phyloP scores from a whole-genome alignment of 164 flowering plant genomes.

The Chloranthus sessilifolius region DNA sequence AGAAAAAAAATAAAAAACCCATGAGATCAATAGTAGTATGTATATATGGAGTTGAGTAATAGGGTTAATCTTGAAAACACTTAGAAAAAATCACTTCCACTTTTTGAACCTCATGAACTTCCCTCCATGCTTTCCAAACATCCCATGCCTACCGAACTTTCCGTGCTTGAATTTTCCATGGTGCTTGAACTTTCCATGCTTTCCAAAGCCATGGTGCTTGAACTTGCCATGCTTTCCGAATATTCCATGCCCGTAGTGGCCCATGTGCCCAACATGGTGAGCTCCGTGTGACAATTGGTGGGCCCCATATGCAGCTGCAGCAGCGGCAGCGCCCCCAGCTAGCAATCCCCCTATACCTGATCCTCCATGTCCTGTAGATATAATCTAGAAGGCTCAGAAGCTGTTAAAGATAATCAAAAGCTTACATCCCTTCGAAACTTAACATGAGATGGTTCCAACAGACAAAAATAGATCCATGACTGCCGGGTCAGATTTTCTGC shows the following conservation, averaged over 20 bases:
- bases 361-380: conserved; percentile 40
- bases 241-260: conserved; percentile 1
- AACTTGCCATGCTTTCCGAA: conserved; percentile 26
- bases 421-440: too few relatives aligned
- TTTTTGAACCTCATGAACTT: conserved; percentile 43
- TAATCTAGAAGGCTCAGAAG: not conserved
- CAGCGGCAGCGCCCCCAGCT: conserved; percentile 83
- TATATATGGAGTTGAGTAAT: too few relatives aligned
- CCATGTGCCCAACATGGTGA: too few relatives aligned
- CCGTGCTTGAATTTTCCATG: conserved; percentile 30
- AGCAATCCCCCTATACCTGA: conserved; percentile 43
- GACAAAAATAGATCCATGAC: too few relatives aligned
- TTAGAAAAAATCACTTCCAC: conserved; percentile 88
- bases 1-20: too few relatives aligned
- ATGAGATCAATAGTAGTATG: too few relatives aligned
- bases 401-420: not conserved
- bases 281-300: conserved; percentile 32
- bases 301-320: conserved; percentile 74
- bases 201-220: conserved; percentile 27
- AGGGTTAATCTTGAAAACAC: too few relatives aligned
- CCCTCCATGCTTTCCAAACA: conserved; percentile 32
- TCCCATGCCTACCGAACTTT: conserved; percentile 29
- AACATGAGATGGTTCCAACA: too few relatives aligned
- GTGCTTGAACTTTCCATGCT: conserved; percentile 33
- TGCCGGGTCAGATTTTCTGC: too few relatives aligned